Evolutionary conservation across 2,329 filamentous ascomycete species (phyloP).

Genomic region (Botryotinia convoluta): DNA sequence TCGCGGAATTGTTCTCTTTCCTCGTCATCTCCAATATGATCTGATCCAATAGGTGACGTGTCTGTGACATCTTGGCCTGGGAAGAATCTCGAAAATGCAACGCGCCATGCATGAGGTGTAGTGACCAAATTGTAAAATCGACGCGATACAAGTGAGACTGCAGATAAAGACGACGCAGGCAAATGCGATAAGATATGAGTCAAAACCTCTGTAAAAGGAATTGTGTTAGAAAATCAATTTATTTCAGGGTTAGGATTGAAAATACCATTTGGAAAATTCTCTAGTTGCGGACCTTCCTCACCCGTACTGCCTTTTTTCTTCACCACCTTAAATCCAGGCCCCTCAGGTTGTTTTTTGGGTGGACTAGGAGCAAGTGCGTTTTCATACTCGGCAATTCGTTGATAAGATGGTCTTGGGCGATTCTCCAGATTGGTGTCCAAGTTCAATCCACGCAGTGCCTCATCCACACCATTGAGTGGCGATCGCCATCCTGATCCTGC

Average conservation of each 20-base stretch:
- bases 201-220: constrained; percentile 67
- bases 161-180: constrained; percentile 76
- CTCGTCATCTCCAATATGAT: constrained; percentile 42
- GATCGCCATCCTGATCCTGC: constrained; percentile 13
- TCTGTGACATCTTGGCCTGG: constrained; percentile 65
- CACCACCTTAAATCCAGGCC: constrained; percentile 55
- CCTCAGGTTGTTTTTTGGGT: constrained; percentile 43
- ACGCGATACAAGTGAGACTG: constrained; percentile 81
- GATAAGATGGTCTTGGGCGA: constrained; percentile 35
- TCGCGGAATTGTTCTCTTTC: constrained; percentile 60
- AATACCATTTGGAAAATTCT: constrained; percentile 77
- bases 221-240: constrained; percentile 26
- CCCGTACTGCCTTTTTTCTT: constrained; percentile 42
- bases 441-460: constrained; percentile 54
- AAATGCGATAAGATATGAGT: constrained; percentile 90
- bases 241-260: not conserved
- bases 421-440: constrained; percentile 33
- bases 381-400: constrained; percentile 60
- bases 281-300: constrained; percentile 33
- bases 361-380: constrained; percentile 52
- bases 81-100: constrained; percentile 89
- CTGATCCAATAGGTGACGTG: not conserved
- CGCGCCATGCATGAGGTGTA: constrained; percentile 88
- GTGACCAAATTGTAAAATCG: constrained; percentile 85
- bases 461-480: constrained; percentile 45